These are phyloP conservation scores for Maudiozyma saulgeensis DNA, from an alignment of 805 yeast species.

Conservation along the genomic window DNA sequence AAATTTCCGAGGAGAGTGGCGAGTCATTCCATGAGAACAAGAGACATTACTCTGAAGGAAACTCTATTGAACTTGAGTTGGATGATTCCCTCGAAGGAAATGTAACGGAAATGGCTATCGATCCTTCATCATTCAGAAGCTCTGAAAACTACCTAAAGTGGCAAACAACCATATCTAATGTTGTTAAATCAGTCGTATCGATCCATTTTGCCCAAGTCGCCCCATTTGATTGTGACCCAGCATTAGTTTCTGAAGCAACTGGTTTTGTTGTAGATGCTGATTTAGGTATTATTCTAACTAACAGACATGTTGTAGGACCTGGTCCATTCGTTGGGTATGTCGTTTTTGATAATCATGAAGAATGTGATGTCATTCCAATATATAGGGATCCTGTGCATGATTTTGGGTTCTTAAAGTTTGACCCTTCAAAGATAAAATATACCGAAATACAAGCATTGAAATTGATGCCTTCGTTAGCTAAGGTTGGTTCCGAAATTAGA, in stretches of 20 bases:
- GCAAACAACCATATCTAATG: conserved; percentile 74
- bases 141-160: conserved; percentile 39
- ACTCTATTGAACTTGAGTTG: neutral
- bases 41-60: neutral
- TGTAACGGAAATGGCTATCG: neutral
- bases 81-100: neutral
- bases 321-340: conserved; percentile 91
- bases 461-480: conserved; percentile 72
- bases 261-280: conserved; percentile 86
- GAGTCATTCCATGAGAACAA: neutral
- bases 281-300: conserved; percentile 77
- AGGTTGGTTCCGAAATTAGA: conserved; percentile 87
- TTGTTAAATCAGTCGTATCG: conserved; percentile 79
- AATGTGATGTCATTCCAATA: conserved; percentile 73
- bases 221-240: conserved; percentile 76
- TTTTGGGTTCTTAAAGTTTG: conserved; percentile 78
- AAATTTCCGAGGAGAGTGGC: neutral
- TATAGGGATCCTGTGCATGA: conserved; percentile 94
- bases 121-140: neutral
- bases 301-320: conserved; percentile 91
- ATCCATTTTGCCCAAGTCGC: conserved; percentile 83
- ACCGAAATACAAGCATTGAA: conserved; percentile 59
- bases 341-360: conserved; percentile 90
- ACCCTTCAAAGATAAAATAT: conserved; percentile 62
- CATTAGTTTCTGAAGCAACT: conserved; percentile 82